Conservation (phyloP, 805 yeast species). For the Candida anglica region DNA sequence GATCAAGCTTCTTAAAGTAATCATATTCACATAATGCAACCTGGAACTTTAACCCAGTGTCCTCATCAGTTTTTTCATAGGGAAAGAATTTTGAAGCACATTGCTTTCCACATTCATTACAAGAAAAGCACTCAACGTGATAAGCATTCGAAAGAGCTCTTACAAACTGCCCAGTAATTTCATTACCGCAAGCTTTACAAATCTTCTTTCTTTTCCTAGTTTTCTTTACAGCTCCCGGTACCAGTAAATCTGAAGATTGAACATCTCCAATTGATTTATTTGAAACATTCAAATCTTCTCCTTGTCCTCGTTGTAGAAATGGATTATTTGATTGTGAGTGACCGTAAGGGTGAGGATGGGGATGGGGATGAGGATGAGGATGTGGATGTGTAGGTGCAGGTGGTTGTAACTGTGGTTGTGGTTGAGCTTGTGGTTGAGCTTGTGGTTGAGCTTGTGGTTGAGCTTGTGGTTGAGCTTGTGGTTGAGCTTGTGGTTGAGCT, state of each 20-base stretch:
- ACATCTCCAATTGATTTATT: neutral
- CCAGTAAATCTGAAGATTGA: neutral
- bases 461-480: constrained; percentile 1
- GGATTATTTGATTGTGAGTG: neutral
- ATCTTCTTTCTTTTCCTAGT: constrained; percentile 20
- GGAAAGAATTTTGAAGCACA: constrained; percentile 91
- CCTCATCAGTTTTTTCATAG: constrained; percentile 52
- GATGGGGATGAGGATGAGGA: neutral
- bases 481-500: constrained; percentile 1
- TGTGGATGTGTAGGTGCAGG: neutral
- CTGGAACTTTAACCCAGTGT: constrained; percentile 15
- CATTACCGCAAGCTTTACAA: constrained; percentile 34
- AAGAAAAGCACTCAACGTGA: constrained; percentile 85
- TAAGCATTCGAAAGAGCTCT: constrained; percentile 76
- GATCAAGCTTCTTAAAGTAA: constrained; percentile 78
- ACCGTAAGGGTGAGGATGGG: neutral
- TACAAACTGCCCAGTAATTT: constrained; percentile 66
- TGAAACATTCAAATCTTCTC: neutral
- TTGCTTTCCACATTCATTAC: constrained; percentile 76
- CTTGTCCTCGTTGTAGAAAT: neutral
- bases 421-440: constrained; percentile 1
- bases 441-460: constrained; percentile 2
- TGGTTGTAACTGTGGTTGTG: neutral
- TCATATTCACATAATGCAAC: constrained; percentile 84
- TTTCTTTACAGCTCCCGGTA: constrained; percentile 1